Percentiles rank a stretch among this genome's conserved stretches.
phyloP scores from a whole-genome alignment of 2,329 filamentous ascomycete species.

The Hypoxylon rubiginosum region DNA sequence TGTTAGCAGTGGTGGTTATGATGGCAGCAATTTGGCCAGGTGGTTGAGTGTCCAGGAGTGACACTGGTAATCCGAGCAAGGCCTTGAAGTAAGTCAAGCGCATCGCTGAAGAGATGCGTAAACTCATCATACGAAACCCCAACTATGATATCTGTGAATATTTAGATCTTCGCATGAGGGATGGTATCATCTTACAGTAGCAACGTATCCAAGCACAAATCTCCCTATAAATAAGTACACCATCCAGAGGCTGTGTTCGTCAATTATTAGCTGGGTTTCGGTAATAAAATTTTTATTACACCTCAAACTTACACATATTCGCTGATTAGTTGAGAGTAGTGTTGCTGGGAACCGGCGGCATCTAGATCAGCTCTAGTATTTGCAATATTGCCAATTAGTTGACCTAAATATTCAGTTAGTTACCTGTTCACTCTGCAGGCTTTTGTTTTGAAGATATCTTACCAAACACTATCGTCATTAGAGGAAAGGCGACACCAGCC shows the following conservation, averaged over 20 bases:
- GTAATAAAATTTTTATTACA: background rate
- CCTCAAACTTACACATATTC: slow-evolving; percentile 58
- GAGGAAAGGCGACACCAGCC: slow-evolving; percentile 49
- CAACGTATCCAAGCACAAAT: slow-evolving; percentile 72
- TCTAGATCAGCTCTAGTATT: slow-evolving; percentile 42
- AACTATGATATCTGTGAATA: slow-evolving; percentile 56
- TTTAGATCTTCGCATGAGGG: background rate
- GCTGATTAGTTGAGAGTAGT: slow-evolving; percentile 56
- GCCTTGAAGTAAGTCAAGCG: slow-evolving; percentile 74
- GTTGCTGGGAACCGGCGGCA: slow-evolving; percentile 39
- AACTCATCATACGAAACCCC: slow-evolving; percentile 71
- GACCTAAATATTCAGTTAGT: slow-evolving; percentile 49
- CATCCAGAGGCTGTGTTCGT: slow-evolving; percentile 70
- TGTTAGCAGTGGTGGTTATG: slow-evolving; percentile 74
- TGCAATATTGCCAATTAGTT: slow-evolving; percentile 63
- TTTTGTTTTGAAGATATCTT: slow-evolving; percentile 21
- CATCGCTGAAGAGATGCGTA: slow-evolving; percentile 71
- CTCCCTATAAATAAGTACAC: slow-evolving; percentile 78
- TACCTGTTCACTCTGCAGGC: slow-evolving; percentile 21
- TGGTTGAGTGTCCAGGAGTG: slow-evolving; percentile 75
- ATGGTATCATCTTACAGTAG: slow-evolving; percentile 59
- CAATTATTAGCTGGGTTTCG: background rate
- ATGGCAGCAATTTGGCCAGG: slow-evolving; percentile 71
- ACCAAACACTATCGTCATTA: slow-evolving; percentile 71
- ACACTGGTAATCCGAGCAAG: slow-evolving; percentile 74